Evolutionary conservation across 164 flowering plant species (phyloP).

Genomic region (Kalanchoe fedtschenkoi): DNA sequence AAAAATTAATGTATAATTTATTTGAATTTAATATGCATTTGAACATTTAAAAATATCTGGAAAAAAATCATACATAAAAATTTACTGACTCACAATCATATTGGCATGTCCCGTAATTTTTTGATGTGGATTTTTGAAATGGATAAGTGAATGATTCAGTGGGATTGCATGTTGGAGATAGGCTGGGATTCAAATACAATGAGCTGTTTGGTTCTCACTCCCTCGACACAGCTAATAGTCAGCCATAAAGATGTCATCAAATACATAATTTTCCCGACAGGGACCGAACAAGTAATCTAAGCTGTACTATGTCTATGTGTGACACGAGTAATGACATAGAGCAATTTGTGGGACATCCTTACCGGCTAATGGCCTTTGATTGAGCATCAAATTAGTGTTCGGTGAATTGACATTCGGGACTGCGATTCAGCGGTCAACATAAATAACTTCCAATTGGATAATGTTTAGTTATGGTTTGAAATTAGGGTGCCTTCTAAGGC

Average conservation of each 20-base stretch:
- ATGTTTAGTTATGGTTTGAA: neutral
- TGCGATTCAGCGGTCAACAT: neutral
- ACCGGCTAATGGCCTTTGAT: constrained; percentile 4
- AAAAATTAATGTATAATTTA: too few relatives aligned
- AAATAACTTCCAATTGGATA: neutral
- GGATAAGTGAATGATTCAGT: too few relatives aligned
- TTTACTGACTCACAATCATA: too few relatives aligned
- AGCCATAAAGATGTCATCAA: neutral
- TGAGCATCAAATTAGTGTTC: neutral
- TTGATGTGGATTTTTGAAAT: too few relatives aligned
- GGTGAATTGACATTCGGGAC: neutral
- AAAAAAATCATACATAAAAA: too few relatives aligned
- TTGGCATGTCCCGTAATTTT: too few relatives aligned
- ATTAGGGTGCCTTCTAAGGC: neutral
- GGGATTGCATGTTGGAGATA: neutral
- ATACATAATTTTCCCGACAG: neutral
- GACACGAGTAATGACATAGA: neutral
- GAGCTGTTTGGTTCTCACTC: neutral
- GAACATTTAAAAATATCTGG: too few relatives aligned
- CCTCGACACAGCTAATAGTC: neutral
- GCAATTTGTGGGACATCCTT: neutral
- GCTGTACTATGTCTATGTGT: too few relatives aligned
- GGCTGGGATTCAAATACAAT: neutral
- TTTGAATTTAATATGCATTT: too few relatives aligned
- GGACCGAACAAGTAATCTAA: neutral